Base-by-base conservation (phyloP, 129 eudicot genomes). In the Glebionis coronaria region DNA sequence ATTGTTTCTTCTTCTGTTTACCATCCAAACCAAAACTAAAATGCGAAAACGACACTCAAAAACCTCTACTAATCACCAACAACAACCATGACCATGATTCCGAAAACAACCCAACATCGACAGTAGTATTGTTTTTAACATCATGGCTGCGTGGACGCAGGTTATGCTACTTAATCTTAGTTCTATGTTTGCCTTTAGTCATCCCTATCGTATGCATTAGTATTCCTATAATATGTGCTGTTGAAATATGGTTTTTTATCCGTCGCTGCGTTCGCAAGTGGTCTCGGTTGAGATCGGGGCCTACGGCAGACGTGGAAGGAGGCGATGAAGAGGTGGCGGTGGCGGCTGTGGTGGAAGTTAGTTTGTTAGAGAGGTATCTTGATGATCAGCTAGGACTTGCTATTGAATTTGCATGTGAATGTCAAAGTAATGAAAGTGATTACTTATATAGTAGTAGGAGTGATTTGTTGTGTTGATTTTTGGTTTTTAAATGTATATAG, bases 331-430 rank as follows among this genome's bases (percentile, higher is more conserved):
- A 23, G 62, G 35, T 21, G 21, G 78, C 58, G 21, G 78, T 63
- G 29, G 83, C 14, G 51, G 80, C 73, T 50, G 65, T 58, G 71
- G 71, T 56, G 72, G 81, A 77, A 55, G 2, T 64, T 59, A 71
- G 29, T 64, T 42, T 80, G 68, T 72, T 84, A 72, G 86, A 84
- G 69, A 75, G 90, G 65, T 84, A 84, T 52, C 69, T 81, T 62
- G 90, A 81, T 28, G 86, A 84, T 81, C 90, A 84, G 44, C 72
- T 84, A 67, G 65, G 60, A 38, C 86, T 84, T 40, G 90, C 80
- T 42, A 56, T 75, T 56, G 86, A 70, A 40, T 62, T 79, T 46
- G 76, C 64, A 15, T 70, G 71, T 60, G 89, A 73, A 52, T 74
- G 58, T 56, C 82, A 73, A 42, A 70, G 44, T 76, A 63, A 55